Evolutionary conservation across 2,329 filamentous ascomycete species (phyloP).

Genomic region (Pseudogymnoascus sp.): DNA sequence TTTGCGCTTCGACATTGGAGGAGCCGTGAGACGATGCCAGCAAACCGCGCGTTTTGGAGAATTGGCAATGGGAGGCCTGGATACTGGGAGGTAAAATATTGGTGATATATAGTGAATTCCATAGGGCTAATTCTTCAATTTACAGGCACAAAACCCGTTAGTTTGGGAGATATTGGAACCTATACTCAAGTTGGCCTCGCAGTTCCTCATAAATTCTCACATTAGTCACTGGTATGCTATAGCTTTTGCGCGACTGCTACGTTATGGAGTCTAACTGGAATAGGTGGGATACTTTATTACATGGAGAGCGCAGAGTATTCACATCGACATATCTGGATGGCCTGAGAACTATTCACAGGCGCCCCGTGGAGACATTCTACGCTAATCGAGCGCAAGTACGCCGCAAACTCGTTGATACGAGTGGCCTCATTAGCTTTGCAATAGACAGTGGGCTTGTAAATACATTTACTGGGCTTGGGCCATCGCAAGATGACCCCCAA

Average conservation of each 20-base stretch:
- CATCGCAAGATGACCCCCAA: neutral
- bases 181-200: constrained; percentile 9
- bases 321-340: neutral
- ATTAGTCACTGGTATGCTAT: constrained; percentile 8
- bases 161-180: constrained; percentile 11
- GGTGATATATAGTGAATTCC: neutral
- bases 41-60: neutral
- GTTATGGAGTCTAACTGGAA: neutral
- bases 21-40: neutral
- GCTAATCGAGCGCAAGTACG: neutral
- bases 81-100: neutral
- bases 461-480: neutral
- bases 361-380: neutral
- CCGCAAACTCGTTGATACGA: neutral
- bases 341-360: neutral
- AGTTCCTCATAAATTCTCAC: constrained; percentile 10
- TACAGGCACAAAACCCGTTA: constrained; percentile 5
- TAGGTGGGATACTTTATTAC: neutral
- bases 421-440: neutral
- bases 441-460: constrained; percentile 1
- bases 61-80: constrained; percentile 1
- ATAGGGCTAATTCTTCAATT: neutral
- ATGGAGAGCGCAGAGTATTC: neutral
- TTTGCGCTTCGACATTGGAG: neutral
- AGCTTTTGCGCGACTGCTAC: neutral